Evolutionary conservation across 164 flowering plant genomes (phyloP).

Genomic region (Malania oleifera): DNA sequence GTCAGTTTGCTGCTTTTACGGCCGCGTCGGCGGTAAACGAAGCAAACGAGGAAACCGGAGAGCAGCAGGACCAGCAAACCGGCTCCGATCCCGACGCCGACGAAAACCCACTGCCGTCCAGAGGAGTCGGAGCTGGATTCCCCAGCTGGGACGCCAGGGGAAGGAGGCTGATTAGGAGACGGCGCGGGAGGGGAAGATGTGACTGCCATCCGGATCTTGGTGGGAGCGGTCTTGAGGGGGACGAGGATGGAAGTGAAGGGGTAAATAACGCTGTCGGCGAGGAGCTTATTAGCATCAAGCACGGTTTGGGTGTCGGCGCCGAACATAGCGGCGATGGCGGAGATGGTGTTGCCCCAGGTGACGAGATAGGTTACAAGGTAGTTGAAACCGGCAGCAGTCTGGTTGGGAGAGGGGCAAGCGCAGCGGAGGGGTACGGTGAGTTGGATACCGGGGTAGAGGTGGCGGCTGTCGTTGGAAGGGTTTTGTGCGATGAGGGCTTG

Average conservation of each 20-base stretch:
- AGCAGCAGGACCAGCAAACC: slow-evolving; percentile 24
- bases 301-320: slow-evolving; percentile 27
- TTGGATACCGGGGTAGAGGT: slow-evolving; percentile 17
- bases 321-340: slow-evolving; percentile 31
- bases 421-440: slow-evolving; percentile 55
- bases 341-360: slow-evolving; percentile 23
- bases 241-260: slow-evolving; percentile 49
- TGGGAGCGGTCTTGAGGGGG: slow-evolving; percentile 39
- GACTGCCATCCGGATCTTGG: neutral
- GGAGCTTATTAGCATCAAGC: slow-evolving; percentile 43
- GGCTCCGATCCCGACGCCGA: slow-evolving; percentile 56
- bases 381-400: slow-evolving; percentile 33
- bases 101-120: slow-evolving; percentile 38
- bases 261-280: slow-evolving; percentile 11
- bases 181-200: slow-evolving; percentile 17
- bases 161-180: slow-evolving; percentile 16
- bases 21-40: slow-evolving; percentile 16
- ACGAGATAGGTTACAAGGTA: slow-evolving; percentile 44
- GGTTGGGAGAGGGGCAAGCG: slow-evolving; percentile 58
- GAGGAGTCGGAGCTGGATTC: slow-evolving; percentile 10
- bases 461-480: slow-evolving; percentile 12
- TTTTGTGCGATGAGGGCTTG: slow-evolving; percentile 54
- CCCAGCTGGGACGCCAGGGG: slow-evolving; percentile 7
- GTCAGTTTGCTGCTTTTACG: slow-evolving; percentile 4
- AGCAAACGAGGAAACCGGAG: slow-evolving; percentile 21